Base-by-base conservation (phyloP, 2,329 filamentous ascomycete species). In the Remersonia thermophila region DNA sequence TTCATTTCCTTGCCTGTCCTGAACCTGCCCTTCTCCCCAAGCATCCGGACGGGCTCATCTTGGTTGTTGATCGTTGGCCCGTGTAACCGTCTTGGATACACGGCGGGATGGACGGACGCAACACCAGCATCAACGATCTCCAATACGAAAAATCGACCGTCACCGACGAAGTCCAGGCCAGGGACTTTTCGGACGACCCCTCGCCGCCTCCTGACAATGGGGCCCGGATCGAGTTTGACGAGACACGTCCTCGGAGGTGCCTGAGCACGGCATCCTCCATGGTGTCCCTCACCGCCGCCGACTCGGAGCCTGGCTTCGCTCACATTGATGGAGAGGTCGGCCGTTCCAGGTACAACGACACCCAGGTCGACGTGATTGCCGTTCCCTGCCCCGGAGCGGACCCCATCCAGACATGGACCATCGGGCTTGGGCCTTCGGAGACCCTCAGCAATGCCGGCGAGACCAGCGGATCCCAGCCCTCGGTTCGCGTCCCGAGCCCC, bases 361-460 rank as follows among this genome's bases (percentile, higher is more conserved):
- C 69, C 1, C 61, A 56, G 3, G 67, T 71, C 32, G 69, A 73
- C 37, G 56, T 73, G 30, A 58, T 73, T 27, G 61, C 67, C 5
- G 62, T 73, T 5, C 67, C 70, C 0, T 73, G 69, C 41, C 63
- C 69, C 0, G 69, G 68, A 0, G 68, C 64, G 0, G 62, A 71
- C 27, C 58, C 67, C 1, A 51, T 70, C n/a, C 59, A 65, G 16
- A 71, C 67, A 15, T 73, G 69, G 69, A 65, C 57, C 23, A 59
- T 65, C 11, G 66, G 69, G 33, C 65, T 62, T 1, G 58, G 70
- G 1, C 58, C 60, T 27, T 59, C 65, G 2, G 60, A 59, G 17
- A 69, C 67, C 43, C 67, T 67, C 39, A 59, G 61, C 5, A 55
- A 55, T 0, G 56, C 61, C 0, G 12, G 44, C 8, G 31, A 12